Conservation (phyloP, 192 early-diverging fungal genomes). For the Phycomyces blakesleeanus region DNA sequence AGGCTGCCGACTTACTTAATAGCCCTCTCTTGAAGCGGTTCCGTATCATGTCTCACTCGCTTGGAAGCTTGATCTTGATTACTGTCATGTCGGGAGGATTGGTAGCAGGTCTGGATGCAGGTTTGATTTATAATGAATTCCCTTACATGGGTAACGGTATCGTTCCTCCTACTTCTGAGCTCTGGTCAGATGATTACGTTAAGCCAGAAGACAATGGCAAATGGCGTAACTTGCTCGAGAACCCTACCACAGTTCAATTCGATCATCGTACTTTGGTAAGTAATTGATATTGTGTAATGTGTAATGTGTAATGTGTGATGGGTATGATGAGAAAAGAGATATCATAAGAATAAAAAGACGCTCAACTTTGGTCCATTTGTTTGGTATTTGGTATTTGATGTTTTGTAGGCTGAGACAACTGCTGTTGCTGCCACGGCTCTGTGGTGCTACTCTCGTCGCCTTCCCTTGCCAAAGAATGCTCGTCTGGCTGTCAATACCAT, state of each 20-base stretch:
- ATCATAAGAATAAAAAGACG: too few species aligned
- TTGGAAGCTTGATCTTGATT: conserved; percentile 71
- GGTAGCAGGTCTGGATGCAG: conserved; percentile 96
- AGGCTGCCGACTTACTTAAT: conserved; percentile 40
- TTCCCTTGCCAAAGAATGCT: conserved; percentile 67
- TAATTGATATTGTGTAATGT: not conserved
- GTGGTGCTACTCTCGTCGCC: conserved; percentile 67
- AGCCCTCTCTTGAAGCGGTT: conserved; percentile 59
- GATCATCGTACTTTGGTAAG: conserved; percentile 86
- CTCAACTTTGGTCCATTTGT: too few species aligned
- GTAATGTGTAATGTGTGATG: too few species aligned
- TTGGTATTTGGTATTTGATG: too few species aligned
- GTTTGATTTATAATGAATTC: conserved; percentile 96
- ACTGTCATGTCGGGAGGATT: conserved; percentile 91
- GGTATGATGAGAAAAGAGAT: too few species aligned
- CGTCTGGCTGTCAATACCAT: conserved; percentile 69
- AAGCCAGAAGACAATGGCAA: conserved; percentile 45
- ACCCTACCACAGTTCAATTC: conserved; percentile 92
- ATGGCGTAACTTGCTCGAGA: conserved; percentile 91
- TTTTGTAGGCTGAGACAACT: conserved; percentile 72
- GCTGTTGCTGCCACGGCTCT: conserved; percentile 65
- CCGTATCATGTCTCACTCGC: conserved; percentile 55
- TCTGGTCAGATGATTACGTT: conserved; percentile 49
- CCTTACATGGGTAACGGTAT: conserved; percentile 87
- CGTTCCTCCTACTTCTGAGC: conserved; percentile 70